Evolutionary conservation across 2,329 filamentous ascomycete species (phyloP).

Genomic region (Colletotrichum musicola): DNA sequence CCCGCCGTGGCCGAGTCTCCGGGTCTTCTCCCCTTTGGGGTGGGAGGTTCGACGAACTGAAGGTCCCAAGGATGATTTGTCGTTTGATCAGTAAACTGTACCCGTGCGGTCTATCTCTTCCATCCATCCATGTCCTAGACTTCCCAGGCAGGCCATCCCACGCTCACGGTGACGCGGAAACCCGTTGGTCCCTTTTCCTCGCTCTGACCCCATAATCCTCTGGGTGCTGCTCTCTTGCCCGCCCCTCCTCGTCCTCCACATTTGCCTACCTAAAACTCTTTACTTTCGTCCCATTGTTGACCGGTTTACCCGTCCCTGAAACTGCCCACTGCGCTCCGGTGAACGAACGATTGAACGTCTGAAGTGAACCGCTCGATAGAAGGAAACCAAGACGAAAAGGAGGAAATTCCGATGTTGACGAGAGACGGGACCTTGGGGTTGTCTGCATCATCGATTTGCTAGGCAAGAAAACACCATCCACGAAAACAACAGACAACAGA

Average conservation of each 20-base stretch:
- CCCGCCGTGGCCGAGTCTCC: slow-evolving; percentile 26
- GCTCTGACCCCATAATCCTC: not conserved
- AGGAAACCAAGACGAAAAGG: too few species aligned
- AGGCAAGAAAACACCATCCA: slow-evolving; percentile 7
- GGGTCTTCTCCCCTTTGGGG: slow-evolving; percentile 24
- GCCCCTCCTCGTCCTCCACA: slow-evolving; percentile 31
- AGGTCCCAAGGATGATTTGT: slow-evolving; percentile 17
- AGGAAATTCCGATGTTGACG: slow-evolving; percentile 20
- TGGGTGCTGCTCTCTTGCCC: slow-evolving; percentile 9
- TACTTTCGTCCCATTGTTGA: slow-evolving; percentile 21
- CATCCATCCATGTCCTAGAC: not conserved
- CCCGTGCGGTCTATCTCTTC: not conserved
- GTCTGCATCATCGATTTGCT: slow-evolving; percentile 8
- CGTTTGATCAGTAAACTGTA: slow-evolving; percentile 28
- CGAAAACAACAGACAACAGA: not conserved
- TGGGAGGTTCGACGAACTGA: not conserved
- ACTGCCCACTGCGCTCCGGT: slow-evolving; percentile 2
- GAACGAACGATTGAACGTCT: slow-evolving; percentile 1
- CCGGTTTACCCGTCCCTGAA: slow-evolving; percentile 8
- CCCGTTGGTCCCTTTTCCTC: slow-evolving; percentile 30
- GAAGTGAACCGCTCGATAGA: not conserved
- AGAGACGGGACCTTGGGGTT: slow-evolving; percentile 4
- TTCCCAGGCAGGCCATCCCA: not conserved
- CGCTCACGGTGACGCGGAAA: slow-evolving; percentile 2
- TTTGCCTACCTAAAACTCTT: slow-evolving; percentile 33